Conservation (phyloP, 257 asterid species). For the Nicotiana undulata region DNA sequence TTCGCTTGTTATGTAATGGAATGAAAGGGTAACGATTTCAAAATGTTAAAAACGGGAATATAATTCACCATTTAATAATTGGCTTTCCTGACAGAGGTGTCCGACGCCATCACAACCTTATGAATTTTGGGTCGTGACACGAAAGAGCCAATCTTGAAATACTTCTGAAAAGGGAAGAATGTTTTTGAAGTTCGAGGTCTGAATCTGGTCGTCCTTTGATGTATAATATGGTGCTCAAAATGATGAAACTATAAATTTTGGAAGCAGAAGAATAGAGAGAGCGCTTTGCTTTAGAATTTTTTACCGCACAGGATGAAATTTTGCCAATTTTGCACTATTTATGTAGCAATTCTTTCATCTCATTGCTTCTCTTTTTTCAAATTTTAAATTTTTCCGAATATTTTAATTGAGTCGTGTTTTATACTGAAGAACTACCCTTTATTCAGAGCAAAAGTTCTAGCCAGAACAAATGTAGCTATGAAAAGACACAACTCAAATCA, state of each 20-base stretch:
- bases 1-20: too few relatives aligned
- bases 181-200: too few relatives aligned
- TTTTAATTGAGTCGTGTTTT: conserved; percentile 39
- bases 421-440: conserved; percentile 21
- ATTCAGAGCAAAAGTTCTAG: conserved; percentile 15
- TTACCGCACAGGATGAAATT: conserved; percentile 23
- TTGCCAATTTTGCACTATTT: conserved; percentile 28
- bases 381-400: conserved; percentile 28
- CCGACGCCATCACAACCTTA: too few relatives aligned
- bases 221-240: neutral
- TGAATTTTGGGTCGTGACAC: too few relatives aligned
- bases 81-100: too few relatives aligned
- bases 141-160: too few relatives aligned
- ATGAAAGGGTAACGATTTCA: too few relatives aligned
- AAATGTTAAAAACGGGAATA: too few relatives aligned
- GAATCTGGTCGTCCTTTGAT: conserved; percentile 12
- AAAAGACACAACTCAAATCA: too few relatives aligned
- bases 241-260: conserved; percentile 34
- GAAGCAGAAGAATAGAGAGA: conserved; percentile 50
- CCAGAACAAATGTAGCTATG: neutral
- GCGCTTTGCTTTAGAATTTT: conserved; percentile 31
- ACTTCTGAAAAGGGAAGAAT: too few relatives aligned
- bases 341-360: conserved; percentile 53
- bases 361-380: conserved; percentile 4
- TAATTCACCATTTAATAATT: too few relatives aligned